A percentile compares a stretch with the other conserved stretches of the same genome.
These are phyloP conservation scores for Suillus cothurnatus DNA, from an alignment of 768 basidiomycete species.

Conservation along the genomic window DNA sequence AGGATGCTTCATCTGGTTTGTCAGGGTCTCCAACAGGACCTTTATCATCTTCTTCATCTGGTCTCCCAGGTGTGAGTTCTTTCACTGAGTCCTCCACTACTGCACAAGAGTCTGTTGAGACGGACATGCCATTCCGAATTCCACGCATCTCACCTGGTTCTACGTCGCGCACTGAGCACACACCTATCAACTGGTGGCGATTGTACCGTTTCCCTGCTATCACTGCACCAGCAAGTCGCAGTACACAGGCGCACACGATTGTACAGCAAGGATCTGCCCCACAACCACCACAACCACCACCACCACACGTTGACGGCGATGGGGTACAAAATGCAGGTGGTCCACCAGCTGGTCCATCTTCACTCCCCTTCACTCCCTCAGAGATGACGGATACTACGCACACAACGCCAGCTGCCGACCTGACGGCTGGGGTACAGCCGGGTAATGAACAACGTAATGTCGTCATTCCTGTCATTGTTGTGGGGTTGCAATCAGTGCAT, in stretches of 20 bases:
- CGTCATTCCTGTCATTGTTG: constrained; percentile 82
- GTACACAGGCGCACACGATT: constrained; percentile 18
- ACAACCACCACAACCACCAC: constrained; percentile 8
- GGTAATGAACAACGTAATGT: constrained; percentile 38
- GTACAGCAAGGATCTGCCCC: constrained; percentile 14
- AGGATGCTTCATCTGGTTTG: neutral
- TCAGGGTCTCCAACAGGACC: neutral
- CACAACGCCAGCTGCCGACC: constrained; percentile 5
- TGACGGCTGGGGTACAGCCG: constrained; percentile 7
- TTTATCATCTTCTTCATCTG: constrained; percentile 7
- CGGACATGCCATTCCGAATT: constrained; percentile 34
- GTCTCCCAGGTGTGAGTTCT: constrained; percentile 5
- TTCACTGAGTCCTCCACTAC: neutral
- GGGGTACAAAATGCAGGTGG: constrained; percentile 25
- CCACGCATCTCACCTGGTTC: constrained; percentile 30
- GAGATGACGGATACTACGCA: constrained; percentile 21
- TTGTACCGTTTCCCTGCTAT: constrained; percentile 82
- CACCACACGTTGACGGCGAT: constrained; percentile 16
- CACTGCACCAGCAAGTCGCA: constrained; percentile 36
- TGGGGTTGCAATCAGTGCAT: constrained; percentile 77
- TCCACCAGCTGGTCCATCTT: constrained; percentile 10
- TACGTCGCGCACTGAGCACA: constrained; percentile 38
- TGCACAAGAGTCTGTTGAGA: constrained; percentile 1
- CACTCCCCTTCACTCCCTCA: constrained; percentile 17
- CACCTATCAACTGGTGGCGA: constrained; percentile 77